Evolutionary conservation across 2,329 filamentous ascomycete species (phyloP), one percentile per base, ranked within the genome.

Genomic region (Colletotrichum camelliae): DNA sequence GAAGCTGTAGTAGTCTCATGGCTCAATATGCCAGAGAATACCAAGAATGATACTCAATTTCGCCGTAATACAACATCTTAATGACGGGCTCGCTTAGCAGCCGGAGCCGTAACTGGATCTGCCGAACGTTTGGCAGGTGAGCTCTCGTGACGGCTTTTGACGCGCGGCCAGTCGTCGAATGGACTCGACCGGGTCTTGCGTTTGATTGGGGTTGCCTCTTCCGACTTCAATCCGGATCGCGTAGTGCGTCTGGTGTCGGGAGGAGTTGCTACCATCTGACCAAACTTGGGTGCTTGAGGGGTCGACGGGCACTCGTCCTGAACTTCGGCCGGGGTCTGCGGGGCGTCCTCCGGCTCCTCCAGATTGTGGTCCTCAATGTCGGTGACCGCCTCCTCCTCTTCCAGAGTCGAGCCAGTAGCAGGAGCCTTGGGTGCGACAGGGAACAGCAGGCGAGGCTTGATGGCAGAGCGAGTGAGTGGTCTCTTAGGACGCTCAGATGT

Each of bases 381-480:
- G 43, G 91, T 91, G 74, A 85, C 82, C 7, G 90, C 90, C 80
- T 94, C 92, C 69, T 92, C 91, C 69, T 92, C 89, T 67, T 92
- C 89, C 2, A 87, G 83, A 7, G 82, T 81, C 61, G 67, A 71
- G 27, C 61, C 67, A 2, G 80, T 69, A 24, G 67, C 66, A 21
- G 70, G 31, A 4, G 65, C 61, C 62, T 73, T 80, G 61, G 82
- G 81, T 33, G 85, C 82, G 55, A 86, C 84, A 5, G 92, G 91
- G 85, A 95, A 96, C 9, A 96, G 89, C 10, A 95, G 89, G 39
- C 93, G 91, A 16, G 94, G 94, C 84, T 94, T 93, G 81, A 96
- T 88, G 2, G 90, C 87, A n/a, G 93, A 92, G 74, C 93, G 92
- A 29, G 93, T 94, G 69, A 94, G 84, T 27, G 88, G 91, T 35